Conservation (phyloP, 345 rosid genomes). For the Boechera stricta region DNA sequence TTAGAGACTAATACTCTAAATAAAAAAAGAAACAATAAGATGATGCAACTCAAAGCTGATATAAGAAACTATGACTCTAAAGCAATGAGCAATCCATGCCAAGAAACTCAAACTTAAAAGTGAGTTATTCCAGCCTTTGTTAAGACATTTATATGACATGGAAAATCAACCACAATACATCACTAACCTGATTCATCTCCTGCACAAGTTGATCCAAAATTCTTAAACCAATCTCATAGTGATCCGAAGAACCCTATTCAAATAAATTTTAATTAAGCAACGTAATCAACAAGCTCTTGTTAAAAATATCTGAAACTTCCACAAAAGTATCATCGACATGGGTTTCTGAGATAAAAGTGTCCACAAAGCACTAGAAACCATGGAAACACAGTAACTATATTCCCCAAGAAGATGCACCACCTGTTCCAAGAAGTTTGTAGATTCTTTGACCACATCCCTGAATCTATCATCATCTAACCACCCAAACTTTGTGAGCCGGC, state of each 20-base stretch:
- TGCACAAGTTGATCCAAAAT: constrained; percentile 94
- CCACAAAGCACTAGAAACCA: constrained; percentile 33
- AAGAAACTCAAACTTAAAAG: constrained; percentile 21
- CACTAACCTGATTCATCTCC: constrained; percentile 97
- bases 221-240: constrained; percentile 93
- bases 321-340: constrained; percentile 21
- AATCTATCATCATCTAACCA: constrained; percentile 99
- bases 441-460: constrained; percentile 84
- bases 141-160: background rate
- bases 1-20: constrained; percentile 5
- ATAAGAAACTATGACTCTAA: constrained; percentile 12
- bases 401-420: constrained; percentile 48
- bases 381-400: constrained; percentile 24
- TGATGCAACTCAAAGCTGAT: constrained; percentile 20
- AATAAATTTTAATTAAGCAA: constrained; percentile 24
- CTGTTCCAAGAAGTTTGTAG: constrained; percentile 87
- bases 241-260: constrained; percentile 79
- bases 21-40: constrained; percentile 11
- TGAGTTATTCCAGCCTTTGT: constrained; percentile 4
- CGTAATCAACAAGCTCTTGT: constrained; percentile 25
- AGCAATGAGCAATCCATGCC: constrained; percentile 26
- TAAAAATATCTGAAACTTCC: constrained; percentile 6
- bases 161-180: constrained; percentile 24
- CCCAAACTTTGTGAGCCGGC: constrained; percentile 95
- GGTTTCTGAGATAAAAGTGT: background rate